Evolutionary conservation across 169 alveolate species (phyloP).

Genomic region (Eimeria mitis): DNA sequence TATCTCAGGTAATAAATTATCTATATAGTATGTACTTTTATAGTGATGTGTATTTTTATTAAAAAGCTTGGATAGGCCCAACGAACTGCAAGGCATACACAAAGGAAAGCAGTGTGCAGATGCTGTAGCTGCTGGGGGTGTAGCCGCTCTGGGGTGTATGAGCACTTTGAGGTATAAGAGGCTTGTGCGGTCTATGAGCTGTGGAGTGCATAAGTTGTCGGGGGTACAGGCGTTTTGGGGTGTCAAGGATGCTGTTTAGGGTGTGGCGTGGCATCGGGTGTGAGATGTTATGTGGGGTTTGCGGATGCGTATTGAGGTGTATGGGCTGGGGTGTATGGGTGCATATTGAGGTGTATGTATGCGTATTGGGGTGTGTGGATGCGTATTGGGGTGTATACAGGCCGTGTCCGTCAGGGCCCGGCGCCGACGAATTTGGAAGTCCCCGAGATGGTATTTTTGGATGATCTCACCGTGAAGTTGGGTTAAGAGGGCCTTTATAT

Average conservation of each 20-base stretch:
- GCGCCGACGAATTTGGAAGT: constrained; percentile 93
- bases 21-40: not conserved
- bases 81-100: too few species aligned
- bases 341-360: not conserved
- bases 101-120: not conserved
- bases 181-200: not conserved
- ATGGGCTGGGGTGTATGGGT: not conserved
- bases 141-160: too few species aligned
- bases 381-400: constrained; percentile 55
- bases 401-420: constrained; percentile 93
- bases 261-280: too few species aligned
- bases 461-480: constrained; percentile 90
- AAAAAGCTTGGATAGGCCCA: not conserved
- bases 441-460: constrained; percentile 91
- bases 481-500: constrained; percentile 82
- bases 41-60: too few species aligned
- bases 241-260: not conserved
- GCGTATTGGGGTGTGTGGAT: not conserved
- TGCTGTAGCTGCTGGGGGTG: not conserved
- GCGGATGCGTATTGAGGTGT: not conserved
- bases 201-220: not conserved
- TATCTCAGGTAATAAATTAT: constrained; percentile 85
- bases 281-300: not conserved
- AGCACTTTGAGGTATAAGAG: too few species aligned
- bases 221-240: not conserved